Evolutionary conservation across 306 rosid genomes (phyloP).

Genomic region (Malus sylvestris): DNA sequence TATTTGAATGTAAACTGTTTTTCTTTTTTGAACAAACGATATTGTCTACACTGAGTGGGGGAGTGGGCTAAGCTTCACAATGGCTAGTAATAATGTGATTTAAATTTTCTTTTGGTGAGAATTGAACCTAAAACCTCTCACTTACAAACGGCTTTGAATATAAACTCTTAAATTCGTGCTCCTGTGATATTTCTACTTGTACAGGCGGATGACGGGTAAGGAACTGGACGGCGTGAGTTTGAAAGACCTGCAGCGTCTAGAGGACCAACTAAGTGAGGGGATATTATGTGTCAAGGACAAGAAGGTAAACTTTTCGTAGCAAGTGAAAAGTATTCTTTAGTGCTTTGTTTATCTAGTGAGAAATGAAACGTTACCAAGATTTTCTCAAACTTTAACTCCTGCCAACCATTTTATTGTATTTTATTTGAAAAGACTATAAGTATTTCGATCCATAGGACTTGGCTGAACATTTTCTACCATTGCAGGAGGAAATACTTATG

Average conservation of each 20-base stretch:
- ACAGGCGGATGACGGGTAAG: conserved; percentile 58
- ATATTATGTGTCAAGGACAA: conserved; percentile 45
- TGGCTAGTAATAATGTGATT: no score
- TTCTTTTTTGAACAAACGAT: no score
- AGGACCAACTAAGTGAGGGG: conserved; percentile 52
- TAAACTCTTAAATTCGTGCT: no score
- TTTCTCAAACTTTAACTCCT: not conserved
- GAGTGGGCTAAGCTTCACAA: no score
- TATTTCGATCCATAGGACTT: not conserved
- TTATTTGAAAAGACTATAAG: not conserved
- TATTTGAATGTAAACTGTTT: no score
- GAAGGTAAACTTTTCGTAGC: conserved; percentile 25
- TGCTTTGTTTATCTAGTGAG: not conserved
- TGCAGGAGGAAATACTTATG: conserved; percentile 52
- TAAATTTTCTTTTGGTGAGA: no score
- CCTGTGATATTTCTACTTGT: not conserved
- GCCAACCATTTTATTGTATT: no score
- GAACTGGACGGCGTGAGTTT: conserved; percentile 57
- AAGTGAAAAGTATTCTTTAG: no score
- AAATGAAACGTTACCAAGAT: not conserved
- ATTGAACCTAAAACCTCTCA: no score
- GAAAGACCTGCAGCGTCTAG: conserved; percentile 48
- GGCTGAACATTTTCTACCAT: not conserved
- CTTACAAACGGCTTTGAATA: no score
- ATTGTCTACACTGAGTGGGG: no score